Base-by-base conservation (phyloP, 2,329 filamentous ascomycete genomes). In the Coniochaeta sp. region DNA sequence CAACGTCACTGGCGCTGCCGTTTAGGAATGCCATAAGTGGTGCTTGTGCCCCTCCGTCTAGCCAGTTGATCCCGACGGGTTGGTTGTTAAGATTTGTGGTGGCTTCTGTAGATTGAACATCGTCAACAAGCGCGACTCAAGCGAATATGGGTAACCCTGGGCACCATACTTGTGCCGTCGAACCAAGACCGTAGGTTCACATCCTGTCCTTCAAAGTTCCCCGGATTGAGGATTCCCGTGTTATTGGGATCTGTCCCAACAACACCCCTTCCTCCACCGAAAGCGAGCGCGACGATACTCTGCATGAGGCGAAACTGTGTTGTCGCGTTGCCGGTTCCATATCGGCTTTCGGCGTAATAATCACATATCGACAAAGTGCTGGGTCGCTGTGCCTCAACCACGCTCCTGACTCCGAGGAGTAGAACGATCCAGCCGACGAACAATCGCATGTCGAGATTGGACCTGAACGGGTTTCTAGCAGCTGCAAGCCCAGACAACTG, bases 351-450 rank as follows among this genome's bases (percentile, higher is more conserved):
- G 2, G 70, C 68, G 57, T 72, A 72, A 57, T 69, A 72, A 59
- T 72, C 70, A 59, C 70, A 72, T 26, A 72, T 68, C 36, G 68
- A 66, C 26, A 58, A 69, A 67, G 26, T 69, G 63, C 61, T 70
- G 63, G 36, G 67, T 32, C 67, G 60, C 38, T 68, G 67, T 47
- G 42, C 42, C 7, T 47, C 6, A 14, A 24, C 42, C n/a, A 22
- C 42, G 7, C n/a, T 24, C n/a, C 42, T 17, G n/a, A 17, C 19
- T 19, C 19, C n/a, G 42, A 47, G 42, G 42, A 47, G 42, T 24
- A 47, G 42, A 6, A 47, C n/a, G 42, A 47, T 12, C 42, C 42
- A 19, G 19, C 9, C 42, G 42, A 47, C 14, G 17, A 47, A 9
- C 42, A 47, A n/a, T 47, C 19, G 42, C 42, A 22, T 24, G n/a